Percentiles rank a stretch among this genome's conserved stretches.
These are phyloP conservation scores for Hysterium pulicare DNA, from an alignment of 2,329 filamentous ascomycete species.

Conservation along the genomic window DNA sequence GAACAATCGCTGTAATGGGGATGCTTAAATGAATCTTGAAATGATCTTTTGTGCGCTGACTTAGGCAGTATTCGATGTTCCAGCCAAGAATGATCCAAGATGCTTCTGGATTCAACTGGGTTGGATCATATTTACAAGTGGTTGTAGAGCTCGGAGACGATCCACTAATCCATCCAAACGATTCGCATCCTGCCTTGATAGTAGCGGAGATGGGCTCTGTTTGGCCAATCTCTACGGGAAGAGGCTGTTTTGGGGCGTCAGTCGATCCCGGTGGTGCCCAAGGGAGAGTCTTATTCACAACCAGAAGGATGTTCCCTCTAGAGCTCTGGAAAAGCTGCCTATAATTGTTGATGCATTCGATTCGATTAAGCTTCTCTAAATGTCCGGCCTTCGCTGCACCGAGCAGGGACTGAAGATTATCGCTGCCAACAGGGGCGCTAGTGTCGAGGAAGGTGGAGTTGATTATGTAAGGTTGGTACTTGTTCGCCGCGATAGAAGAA, in stretches of 20 bases:
- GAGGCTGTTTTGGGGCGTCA: neutral
- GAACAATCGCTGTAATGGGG: conserved; percentile 14
- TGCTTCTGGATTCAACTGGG: too few relatives aligned
- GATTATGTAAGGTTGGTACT: conserved; percentile 14
- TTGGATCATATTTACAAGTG: too few relatives aligned
- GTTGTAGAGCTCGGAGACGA: conserved; percentile 8
- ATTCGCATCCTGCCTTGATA: too few relatives aligned
- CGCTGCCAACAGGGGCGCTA: conserved; percentile 3
- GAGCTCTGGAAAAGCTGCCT: conserved; percentile 9
- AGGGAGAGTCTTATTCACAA: too few relatives aligned
- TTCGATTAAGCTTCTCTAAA: conserved; percentile 8
- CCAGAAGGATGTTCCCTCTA: conserved; percentile 13
- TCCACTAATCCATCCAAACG: neutral
- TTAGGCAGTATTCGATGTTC: conserved; percentile 17
- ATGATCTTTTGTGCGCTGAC: conserved; percentile 10
- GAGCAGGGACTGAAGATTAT: neutral
- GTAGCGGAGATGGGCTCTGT: too few relatives aligned
- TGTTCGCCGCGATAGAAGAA: conserved; percentile 11
- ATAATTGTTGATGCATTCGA: conserved; percentile 18
- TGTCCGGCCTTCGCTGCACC: neutral
- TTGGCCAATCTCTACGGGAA: too few relatives aligned
- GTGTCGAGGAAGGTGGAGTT: conserved; percentile 10
- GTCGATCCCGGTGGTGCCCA: too few relatives aligned
- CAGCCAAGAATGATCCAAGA: conserved; percentile 8
- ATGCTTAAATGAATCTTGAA: conserved; percentile 19